These are phyloP conservation scores for Ophiocordyceps unilateralis DNA, from an alignment of 2,329 filamentous ascomycete species.

Conservation along the genomic window DNA sequence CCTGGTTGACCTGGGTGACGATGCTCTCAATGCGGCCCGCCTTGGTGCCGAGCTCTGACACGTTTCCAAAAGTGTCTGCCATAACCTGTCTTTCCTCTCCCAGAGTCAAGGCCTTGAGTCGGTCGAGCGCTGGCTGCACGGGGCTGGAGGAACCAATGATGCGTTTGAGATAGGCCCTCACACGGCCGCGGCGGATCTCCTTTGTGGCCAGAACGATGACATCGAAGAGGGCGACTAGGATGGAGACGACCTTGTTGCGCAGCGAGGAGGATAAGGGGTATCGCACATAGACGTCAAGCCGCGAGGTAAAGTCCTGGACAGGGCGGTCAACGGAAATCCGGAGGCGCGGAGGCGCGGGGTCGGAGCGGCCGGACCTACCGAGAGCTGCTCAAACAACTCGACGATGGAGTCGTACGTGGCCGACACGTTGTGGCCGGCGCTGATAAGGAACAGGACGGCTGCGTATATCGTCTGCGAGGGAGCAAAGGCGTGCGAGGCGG, in stretches of 20 bases:
- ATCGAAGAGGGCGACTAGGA: constrained; percentile 25
- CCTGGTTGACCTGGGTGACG: constrained; percentile 17
- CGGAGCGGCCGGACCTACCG: constrained; percentile 8
- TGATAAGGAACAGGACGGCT: constrained; percentile 24
- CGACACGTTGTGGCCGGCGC: constrained; percentile 26
- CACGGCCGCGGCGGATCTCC: constrained; percentile 21
- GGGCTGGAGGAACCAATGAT: constrained; percentile 22
- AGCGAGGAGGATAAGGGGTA: constrained; percentile 19
- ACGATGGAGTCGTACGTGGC: constrained; percentile 26
- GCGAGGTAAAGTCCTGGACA: constrained; percentile 21
- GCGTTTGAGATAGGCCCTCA: constrained; percentile 22
- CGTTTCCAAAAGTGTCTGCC: constrained; percentile 23
- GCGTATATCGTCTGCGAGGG: constrained; percentile 23
- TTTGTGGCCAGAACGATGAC: constrained; percentile 25
- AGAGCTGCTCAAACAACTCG: constrained; percentile 23
- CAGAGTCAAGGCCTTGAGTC: constrained; percentile 21
- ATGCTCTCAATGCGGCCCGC: constrained; percentile 18
- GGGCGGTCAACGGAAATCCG: neutral
- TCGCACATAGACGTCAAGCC: constrained; percentile 22
- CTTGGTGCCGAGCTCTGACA: constrained; percentile 17
- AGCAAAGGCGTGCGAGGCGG: constrained; percentile 19
- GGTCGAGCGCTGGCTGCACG: constrained; percentile 20
- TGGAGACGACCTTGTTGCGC: constrained; percentile 20
- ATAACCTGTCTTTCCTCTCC: constrained; percentile 24
- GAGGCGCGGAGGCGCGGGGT: neutral